These are phyloP conservation scores for Trametes versicolor DNA, from an alignment of 1,284 basidiomycete genomes.

Conservation along the genomic window DNA sequence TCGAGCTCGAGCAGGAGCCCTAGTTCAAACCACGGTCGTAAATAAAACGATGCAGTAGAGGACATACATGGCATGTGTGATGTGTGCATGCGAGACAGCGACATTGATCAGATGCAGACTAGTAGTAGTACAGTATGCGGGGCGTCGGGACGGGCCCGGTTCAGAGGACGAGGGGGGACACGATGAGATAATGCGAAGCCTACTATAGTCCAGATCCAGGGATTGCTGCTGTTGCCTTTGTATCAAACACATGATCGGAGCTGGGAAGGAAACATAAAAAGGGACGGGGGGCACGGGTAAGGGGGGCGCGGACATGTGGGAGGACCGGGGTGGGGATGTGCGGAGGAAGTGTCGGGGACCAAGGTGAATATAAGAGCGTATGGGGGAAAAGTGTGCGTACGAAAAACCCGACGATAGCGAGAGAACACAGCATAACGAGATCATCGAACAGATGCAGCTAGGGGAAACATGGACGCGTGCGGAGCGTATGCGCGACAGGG, in stretches of 20 bases:
- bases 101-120: constrained; percentile 31
- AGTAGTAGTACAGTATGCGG: constrained; percentile 35
- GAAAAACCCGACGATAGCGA: constrained; percentile 28
- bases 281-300: background rate
- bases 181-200: constrained; percentile 10
- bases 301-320: background rate
- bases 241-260: constrained; percentile 11
- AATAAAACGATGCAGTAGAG: constrained; percentile 14
- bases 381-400: constrained; percentile 14
- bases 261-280: background rate
- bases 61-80: constrained; percentile 24
- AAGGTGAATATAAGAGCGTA: background rate
- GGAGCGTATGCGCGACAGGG: background rate
- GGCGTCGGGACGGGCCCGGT: constrained; percentile 5
- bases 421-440: constrained; percentile 35
- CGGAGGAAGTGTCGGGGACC: background rate
- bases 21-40: background rate
- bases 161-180: constrained; percentile 1
- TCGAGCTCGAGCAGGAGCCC: background rate
- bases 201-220: constrained; percentile 19
- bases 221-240: constrained; percentile 21
- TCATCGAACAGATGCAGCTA: constrained; percentile 25
- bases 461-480: background rate
- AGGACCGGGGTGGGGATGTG: background rate
- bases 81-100: constrained; percentile 31